phyloP scores from a whole-genome alignment of 1,284 basidiomycete genomes.

The Apiotrichum gamsii region DNA sequence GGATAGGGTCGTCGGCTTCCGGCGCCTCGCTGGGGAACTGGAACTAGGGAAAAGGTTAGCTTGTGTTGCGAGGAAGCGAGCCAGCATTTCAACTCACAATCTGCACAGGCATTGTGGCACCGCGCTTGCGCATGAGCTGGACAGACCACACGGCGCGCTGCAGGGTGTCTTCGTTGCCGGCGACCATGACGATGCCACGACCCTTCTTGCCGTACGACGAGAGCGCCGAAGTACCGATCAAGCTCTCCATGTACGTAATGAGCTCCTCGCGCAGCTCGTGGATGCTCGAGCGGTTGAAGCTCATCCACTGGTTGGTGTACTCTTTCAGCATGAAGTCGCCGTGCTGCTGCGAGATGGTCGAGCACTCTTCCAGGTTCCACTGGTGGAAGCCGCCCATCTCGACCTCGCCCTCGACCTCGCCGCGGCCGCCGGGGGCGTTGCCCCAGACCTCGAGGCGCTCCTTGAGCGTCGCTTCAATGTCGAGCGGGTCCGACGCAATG shows the following conservation, averaged over 20 bases:
- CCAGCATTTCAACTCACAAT: slow-evolving; percentile 23
- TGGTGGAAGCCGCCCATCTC: slow-evolving; percentile 44
- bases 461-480: slow-evolving; percentile 38
- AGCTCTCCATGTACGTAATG: slow-evolving; percentile 38
- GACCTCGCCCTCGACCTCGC: slow-evolving; percentile 36
- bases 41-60: slow-evolving; percentile 32
- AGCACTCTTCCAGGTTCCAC: slow-evolving; percentile 46
- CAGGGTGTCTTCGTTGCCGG: slow-evolving; percentile 52
- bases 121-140: slow-evolving; percentile 42
- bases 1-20: slow-evolving; percentile 34
- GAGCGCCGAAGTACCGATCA: slow-evolving; percentile 19
- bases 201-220: slow-evolving; percentile 29
- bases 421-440: slow-evolving; percentile 44
- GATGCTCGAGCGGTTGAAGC: slow-evolving; percentile 37
- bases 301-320: slow-evolving; percentile 41
- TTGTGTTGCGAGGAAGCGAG: too few species aligned
- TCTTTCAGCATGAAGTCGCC: slow-evolving; percentile 45
- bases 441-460: slow-evolving; percentile 48
- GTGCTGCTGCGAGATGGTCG: slow-evolving; percentile 37
- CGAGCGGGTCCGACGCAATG: slow-evolving; percentile 43
- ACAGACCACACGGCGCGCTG: slow-evolving; percentile 47
- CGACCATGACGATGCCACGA: slow-evolving; percentile 49
- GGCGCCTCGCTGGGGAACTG: slow-evolving; percentile 49
- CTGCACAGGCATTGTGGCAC: slow-evolving; percentile 45
- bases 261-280: slow-evolving; percentile 39